Evolutionary conservation across 441 rosid species (phyloP).

Genomic region (Theobroma grandiflorum): DNA sequence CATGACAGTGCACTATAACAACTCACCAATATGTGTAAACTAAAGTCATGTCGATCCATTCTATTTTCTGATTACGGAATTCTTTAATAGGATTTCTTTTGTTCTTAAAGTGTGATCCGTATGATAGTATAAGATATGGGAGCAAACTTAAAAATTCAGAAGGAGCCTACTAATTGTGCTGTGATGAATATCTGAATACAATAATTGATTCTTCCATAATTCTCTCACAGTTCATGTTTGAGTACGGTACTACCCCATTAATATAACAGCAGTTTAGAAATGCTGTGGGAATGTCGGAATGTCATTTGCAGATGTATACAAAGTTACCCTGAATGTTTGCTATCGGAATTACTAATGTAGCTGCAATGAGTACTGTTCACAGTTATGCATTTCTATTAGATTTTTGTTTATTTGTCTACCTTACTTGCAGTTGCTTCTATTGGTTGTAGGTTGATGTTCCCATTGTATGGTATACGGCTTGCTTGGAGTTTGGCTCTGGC

Average conservation of each 20-base stretch:
- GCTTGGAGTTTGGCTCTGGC: constrained; percentile 50
- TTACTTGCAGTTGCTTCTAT: constrained; percentile 12
- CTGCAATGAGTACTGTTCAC: not conserved
- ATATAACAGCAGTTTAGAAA: not conserved
- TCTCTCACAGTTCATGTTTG: not conserved
- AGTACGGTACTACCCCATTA: not conserved
- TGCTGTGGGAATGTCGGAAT: not conserved
- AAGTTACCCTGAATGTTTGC: not conserved
- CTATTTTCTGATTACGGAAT: not conserved
- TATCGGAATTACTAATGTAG: not conserved
- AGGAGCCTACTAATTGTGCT: not conserved
- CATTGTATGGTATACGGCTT: constrained; percentile 58
- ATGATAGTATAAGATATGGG: not conserved
- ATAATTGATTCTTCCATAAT: not conserved
- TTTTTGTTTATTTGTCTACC: not conserved
- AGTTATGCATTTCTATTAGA: not conserved
- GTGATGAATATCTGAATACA: not conserved
- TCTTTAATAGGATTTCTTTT: not conserved
- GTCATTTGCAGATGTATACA: not conserved
- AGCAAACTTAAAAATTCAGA: not conserved
- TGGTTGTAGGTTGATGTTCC: constrained; percentile 61
- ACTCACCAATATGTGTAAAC: not conserved
- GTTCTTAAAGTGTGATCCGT: not conserved
- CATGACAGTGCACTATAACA: not conserved
- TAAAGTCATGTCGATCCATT: not conserved